Conservation (phyloP, 306 rosid species). For the Chamaecrista fasciculata region DNA sequence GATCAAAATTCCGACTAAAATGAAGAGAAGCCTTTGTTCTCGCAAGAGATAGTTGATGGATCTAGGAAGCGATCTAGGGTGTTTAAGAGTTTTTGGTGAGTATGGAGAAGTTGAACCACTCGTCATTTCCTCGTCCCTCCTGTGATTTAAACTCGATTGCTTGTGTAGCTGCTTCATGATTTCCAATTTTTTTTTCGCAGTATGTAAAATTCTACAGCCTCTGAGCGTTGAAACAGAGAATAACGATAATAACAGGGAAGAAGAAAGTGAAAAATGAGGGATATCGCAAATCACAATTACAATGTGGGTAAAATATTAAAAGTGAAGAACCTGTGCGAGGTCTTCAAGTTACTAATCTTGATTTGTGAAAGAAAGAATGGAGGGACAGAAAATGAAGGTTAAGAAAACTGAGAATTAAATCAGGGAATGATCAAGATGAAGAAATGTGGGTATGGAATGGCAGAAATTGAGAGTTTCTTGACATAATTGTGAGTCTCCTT, state of each 20-base stretch:
- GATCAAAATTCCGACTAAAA: conserved; percentile 79
- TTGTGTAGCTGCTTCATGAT: conserved; percentile 66
- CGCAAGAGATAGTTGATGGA: conserved; percentile 74
- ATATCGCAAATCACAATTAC: neutral
- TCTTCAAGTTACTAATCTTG: neutral
- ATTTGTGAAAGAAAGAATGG: neutral
- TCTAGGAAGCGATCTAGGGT: conserved; percentile 80
- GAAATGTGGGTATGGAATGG: neutral
- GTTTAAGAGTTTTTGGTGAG: conserved; percentile 75
- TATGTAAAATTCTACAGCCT: neutral
- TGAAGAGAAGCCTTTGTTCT: conserved; percentile 91
- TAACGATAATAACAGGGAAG: neutral
- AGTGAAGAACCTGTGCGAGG: neutral
- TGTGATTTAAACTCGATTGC: conserved; percentile 52
- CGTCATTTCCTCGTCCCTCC: conserved; percentile 65
- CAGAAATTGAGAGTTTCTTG: neutral
- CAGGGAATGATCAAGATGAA: neutral
- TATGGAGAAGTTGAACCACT: conserved; percentile 42
- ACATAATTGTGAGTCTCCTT: neutral
- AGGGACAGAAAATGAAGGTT: neutral
- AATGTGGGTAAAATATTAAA: neutral
- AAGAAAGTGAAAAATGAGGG: neutral
- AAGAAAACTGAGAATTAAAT: neutral
- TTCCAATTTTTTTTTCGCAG: neutral
- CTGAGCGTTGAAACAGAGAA: conserved; percentile 4